Conservation (phyloP, 805 yeast genomes). For the Kurtzmaniella cleridarum region DNA sequence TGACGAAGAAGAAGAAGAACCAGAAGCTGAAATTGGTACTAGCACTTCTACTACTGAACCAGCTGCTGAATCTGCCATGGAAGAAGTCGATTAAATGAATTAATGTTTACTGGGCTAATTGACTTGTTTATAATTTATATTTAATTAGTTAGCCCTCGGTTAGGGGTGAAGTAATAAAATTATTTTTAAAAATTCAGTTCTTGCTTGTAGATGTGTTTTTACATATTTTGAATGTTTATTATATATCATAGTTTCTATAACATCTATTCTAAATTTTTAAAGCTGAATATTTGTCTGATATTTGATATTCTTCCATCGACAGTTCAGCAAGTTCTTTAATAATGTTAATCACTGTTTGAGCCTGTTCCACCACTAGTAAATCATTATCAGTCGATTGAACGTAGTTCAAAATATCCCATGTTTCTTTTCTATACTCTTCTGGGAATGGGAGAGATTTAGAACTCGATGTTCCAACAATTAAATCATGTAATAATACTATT, state of each 20-base stretch:
- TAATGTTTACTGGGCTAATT: background rate
- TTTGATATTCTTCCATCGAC: background rate
- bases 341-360: slow-evolving; percentile 28
- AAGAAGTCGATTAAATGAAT: slow-evolving; percentile 82
- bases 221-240: too few species aligned
- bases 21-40: slow-evolving; percentile 47
- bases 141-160: background rate
- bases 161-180: too few species aligned
- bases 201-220: too few species aligned
- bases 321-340: slow-evolving; percentile 21
- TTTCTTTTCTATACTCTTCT: slow-evolving; percentile 36
- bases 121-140: slow-evolving; percentile 3
- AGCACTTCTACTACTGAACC: slow-evolving; percentile 52
- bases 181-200: too few species aligned
- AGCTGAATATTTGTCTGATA: background rate
- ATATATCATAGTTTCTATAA: too few species aligned
- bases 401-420: slow-evolving; percentile 40
- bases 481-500: slow-evolving; percentile 59
- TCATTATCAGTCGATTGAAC: slow-evolving; percentile 47
- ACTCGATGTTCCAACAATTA: slow-evolving; percentile 43
- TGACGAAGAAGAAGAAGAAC: slow-evolving; percentile 74
- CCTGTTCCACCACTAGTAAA: slow-evolving; percentile 55
- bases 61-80: slow-evolving; percentile 93
- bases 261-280: too few species aligned
- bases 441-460: slow-evolving; percentile 50